Evolutionary conservation across 2,329 filamentous ascomycete species (phyloP), one percentile per base, ranked within the genome.

Genomic region (Clarireedia hainanense): DNA sequence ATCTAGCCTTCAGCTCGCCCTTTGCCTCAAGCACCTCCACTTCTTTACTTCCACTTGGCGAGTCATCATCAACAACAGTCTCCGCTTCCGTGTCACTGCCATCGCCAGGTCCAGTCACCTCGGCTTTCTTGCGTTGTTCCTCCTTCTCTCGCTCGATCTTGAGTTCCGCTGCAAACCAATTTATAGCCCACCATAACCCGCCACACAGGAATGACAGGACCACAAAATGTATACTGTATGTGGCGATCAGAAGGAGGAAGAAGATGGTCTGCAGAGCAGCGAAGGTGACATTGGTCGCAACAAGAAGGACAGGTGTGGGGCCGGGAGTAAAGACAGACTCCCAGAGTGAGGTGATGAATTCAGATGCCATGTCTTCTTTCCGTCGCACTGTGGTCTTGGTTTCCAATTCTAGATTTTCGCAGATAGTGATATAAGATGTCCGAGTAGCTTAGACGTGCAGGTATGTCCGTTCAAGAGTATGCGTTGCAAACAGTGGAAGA

Each of bases 251-350:
- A 60, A 99, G 86, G 53, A 74, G 71, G 61, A 89, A 73, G 63
- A 97, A 84, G 43, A 95, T 78, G 60, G 87, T 58, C 72, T 97
- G 94, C 17, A 99, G 85, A 43, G 83, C 82, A 61, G 85, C 91
- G 71, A 99, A 99, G 59, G 89, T 86, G 69, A 79, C 83, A 74
- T 99, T 97, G 57, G 94, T 95, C 58, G 94, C 94, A 68, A 91
- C 75, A 56, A 97, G 80, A 61, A 99, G 84, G 48, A 89, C 88
- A 14, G 89, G 89, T 0, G 91, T 96, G 47, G 92, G 83, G 56
- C 94, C 94, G 0, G 92, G 89, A 5, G 87, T 94, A 79, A 97
- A 96, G 77, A 97, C 85, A 68, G 89, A 95, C 69, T 88, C 81
- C 88, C 90, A 95, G 58, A 96, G 86, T 63, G 91, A 83, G 68